These are phyloP conservation scores for Myriosclerotinia curreyana DNA, from an alignment of 2,329 filamentous ascomycete genomes.

Conservation along the genomic window DNA sequence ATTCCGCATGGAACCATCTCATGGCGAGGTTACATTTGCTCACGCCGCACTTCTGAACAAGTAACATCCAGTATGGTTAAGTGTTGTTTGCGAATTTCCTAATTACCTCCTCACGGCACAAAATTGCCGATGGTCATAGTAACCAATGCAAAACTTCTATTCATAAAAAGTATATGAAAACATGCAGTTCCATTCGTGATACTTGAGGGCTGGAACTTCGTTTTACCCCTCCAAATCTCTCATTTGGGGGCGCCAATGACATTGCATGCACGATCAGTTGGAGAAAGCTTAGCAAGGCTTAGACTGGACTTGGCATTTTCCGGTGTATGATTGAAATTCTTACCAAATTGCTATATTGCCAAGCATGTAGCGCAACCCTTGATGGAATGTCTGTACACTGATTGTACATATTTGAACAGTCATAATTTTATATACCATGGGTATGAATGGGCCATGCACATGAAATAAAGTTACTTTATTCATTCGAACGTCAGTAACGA, in stretches of 20 bases:
- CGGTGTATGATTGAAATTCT: neutral
- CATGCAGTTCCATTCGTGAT: too few relatives aligned
- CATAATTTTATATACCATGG: neutral
- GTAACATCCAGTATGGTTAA: neutral
- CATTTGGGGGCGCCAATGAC: neutral
- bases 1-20: neutral
- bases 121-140: neutral
- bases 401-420: neutral
- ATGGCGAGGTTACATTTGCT: neutral
- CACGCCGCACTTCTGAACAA: neutral
- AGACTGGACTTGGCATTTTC: neutral
- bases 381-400: neutral
- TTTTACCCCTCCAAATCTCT: neutral
- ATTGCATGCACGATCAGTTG: neutral
- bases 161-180: neutral
- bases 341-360: neutral
- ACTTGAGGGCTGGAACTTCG: neutral
- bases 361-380: neutral
- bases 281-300: neutral
- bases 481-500: neutral
- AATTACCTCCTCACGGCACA: neutral
- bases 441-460: neutral
- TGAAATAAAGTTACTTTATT: neutral
- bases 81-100: neutral
- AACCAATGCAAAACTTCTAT: neutral